Conservation (phyloP, 2,329 filamentous ascomycete species). For the Ophidiomyces ophidiicola region DNA sequence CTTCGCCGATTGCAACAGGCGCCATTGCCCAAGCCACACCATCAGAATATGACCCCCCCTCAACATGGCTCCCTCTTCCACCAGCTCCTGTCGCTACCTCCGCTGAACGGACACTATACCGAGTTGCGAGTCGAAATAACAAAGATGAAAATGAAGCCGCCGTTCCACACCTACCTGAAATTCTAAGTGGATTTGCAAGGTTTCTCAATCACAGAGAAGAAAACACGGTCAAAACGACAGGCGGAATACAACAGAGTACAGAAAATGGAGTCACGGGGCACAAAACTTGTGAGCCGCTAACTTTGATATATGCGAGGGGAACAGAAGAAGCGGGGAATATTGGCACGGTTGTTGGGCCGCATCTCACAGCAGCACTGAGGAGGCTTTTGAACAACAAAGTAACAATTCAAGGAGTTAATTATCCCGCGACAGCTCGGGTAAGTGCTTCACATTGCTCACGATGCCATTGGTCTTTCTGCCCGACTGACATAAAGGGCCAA, state of each 20-base stretch:
- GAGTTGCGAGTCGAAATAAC: neutral
- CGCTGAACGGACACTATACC: neutral
- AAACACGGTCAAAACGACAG: constrained; percentile 2
- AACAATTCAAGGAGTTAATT: constrained; percentile 25
- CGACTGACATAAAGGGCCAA: constrained; percentile 19
- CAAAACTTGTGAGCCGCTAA: constrained; percentile 31
- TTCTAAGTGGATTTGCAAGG: neutral
- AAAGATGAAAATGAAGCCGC: neutral
- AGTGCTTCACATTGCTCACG: constrained; percentile 13
- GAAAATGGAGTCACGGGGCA: constrained; percentile 32
- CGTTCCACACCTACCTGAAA: neutral
- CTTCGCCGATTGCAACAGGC: neutral
- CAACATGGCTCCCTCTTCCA: neutral
- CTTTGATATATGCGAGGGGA: constrained; percentile 35
- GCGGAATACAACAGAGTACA: constrained; percentile 18
- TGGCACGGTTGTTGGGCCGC: constrained; percentile 31
- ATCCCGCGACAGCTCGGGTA: constrained; percentile 20
- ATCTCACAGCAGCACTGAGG: constrained; percentile 21
- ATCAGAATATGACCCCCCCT: neutral
- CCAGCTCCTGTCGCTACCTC: neutral
- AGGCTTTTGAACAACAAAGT: constrained; percentile 20
- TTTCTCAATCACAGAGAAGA: neutral
- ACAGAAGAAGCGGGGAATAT: constrained; percentile 35
- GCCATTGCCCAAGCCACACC: neutral
- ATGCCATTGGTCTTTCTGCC: constrained; percentile 22